Percentiles rank a stretch among this genome's conserved stretches.
Conservation (phyloP, 2,329 filamentous ascomycete species). For the Madurella mycetomatis region DNA sequence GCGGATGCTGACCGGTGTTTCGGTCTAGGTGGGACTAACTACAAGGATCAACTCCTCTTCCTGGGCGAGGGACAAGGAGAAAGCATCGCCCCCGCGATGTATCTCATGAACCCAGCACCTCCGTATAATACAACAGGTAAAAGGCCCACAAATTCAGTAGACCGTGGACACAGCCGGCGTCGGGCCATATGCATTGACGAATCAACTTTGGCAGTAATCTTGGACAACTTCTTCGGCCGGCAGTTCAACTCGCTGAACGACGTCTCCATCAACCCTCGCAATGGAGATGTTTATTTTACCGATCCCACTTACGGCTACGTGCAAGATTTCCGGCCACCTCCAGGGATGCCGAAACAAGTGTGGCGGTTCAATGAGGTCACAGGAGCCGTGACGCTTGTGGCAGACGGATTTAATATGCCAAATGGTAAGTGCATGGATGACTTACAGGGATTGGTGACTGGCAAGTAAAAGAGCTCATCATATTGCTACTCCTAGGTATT, state of each 20-base stretch:
- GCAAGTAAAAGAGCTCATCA: not conserved
- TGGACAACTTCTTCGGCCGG: constrained; percentile 57
- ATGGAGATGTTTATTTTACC: constrained; percentile 60
- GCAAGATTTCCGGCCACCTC: constrained; percentile 52
- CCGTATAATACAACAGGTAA: constrained; percentile 49
- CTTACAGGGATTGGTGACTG: not conserved
- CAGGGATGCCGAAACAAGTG: constrained; percentile 53
- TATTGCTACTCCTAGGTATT: constrained; percentile 37
- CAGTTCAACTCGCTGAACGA: constrained; percentile 60
- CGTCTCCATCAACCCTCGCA: constrained; percentile 47
- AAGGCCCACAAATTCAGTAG: not conserved
- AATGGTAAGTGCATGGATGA: constrained; percentile 39
- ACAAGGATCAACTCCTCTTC: constrained; percentile 45
- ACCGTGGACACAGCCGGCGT: too few species aligned
- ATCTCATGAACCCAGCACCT: constrained; percentile 40
- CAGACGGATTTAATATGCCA: constrained; percentile 52
- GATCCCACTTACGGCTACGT: constrained; percentile 57
- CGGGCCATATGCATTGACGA: not conserved
- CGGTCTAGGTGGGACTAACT: constrained; percentile 45
- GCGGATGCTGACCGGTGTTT: not conserved
- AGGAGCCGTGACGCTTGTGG: constrained; percentile 49
- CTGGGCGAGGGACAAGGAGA: constrained; percentile 48
- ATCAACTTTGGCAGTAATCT: constrained; percentile 34
- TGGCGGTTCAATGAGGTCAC: constrained; percentile 51
- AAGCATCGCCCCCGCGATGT: constrained; percentile 36